Base-by-base conservation (phyloP, 73 alveolate genomes). In the Blepharisma stoltei region DNA sequence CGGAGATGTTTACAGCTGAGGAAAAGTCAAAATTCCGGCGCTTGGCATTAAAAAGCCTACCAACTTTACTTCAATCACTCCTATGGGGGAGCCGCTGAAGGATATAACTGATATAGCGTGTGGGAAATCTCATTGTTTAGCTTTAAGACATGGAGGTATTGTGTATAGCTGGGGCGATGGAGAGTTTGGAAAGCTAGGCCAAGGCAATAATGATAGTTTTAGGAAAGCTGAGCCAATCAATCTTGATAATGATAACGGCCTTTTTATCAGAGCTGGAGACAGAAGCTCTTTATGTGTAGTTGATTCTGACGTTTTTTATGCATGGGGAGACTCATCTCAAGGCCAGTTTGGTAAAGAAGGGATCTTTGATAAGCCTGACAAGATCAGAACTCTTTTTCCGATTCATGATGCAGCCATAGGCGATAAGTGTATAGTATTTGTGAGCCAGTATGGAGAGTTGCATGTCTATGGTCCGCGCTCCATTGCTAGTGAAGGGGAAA, bases 51-150 rank as follows among this genome's bases (percentile, higher is more conserved):
- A 60, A n/a, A n/a, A 38, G 14, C 11, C 73, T 14, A n/a, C 45
- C 2, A 60, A n/a, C 14, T 60, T n/a, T 38, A 2, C 23, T 1
- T 1, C 14, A 20, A 60, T 60, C 46, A 60, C 14, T 8, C 73
- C 73, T 0, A 60, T 60, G n/a, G n/a, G 46, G 11, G 73, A 60
- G 45, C 46, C 23, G 23, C 37, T 18, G 14, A 23, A 25, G 11
- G 78, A 69, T 14, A 2, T n/a, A 44, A 9, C 14, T 44, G n/a
- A 44, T 44, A 43, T 89, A 54, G 50, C 83, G 32, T 87, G 92
- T 44, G 98, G 98, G 18, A 85, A 88, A 79, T 91, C 92, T 68
- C 98, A 94, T 81, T 90, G 97, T 75, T 90, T 93, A 23, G 84
- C 77, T 5, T 67, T 66, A 7, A 82, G 69, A 6, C 32, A 53